Base-by-base conservation (phyloP, 2,329 filamentous ascomycete species). In the Alternaria sp. region DNA sequence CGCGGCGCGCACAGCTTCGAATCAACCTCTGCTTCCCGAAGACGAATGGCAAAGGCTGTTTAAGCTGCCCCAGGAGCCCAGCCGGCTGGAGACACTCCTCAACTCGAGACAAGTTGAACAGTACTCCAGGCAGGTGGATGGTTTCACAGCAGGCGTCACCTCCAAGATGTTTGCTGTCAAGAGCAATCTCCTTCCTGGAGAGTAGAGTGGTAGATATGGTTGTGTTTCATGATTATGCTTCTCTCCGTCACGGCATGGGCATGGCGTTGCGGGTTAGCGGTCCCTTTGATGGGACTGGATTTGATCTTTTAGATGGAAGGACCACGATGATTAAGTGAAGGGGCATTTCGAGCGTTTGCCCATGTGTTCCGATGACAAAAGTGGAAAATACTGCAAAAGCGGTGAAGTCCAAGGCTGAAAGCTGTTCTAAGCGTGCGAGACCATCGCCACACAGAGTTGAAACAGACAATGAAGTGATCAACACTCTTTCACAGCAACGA, bases 151-250 rank as follows among this genome's bases (percentile, higher is more conserved):
- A 55, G 90, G 88, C 66, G 90, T 96, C 69, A 96, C 88, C 63
- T 89, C 92, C 67, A 99, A 99, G 88, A 97, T 99, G 94, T 99
- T 99, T 79, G 93, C 93, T 37, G 92, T 97, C 61, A 89, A 93
- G 79, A 86, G 86, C 63, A 88, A 87, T 73, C 75, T 89, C 58
- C 72, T 89, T 64, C 87, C 87, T 17, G 83, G 83, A 55, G 86
- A 86, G 70, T 74, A 74, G 42, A 60, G 42, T 28, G 49, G 44
- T 53, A 26, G 61, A 51, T 33, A 31, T 61, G 55, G 60, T 58
- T 64, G 57, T 67, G 65, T 71, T 71, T 67, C 57, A 70, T 70
- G 67, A 65, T 72, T 67, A 67, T 67, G 65, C 68, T 71, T 73
- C 67, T 72, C 66, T 69, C 73, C 67, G 64, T 67, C 66, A 71